A percentile compares a stretch with the other conserved stretches of the same genome.
Conservation (phyloP, 148 eudicot species). For the Oxyria digyna region DNA sequence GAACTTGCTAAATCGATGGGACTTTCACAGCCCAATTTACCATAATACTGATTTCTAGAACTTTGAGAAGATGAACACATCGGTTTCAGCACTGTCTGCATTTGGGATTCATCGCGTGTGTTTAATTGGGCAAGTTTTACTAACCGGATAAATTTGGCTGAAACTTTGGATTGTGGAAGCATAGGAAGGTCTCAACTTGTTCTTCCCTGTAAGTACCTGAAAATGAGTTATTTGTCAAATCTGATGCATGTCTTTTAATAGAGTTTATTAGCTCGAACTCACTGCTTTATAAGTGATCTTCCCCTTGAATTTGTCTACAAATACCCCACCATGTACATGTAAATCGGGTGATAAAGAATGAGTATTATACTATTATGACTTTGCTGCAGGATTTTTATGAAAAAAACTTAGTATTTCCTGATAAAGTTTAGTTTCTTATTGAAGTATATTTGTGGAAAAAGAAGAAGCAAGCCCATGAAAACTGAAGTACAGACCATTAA, state of each 20-base stretch:
- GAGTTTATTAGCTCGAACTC: not conserved
- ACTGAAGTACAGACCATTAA: too few species aligned
- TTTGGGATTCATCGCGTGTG: not conserved
- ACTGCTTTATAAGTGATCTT: not conserved
- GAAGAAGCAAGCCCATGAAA: too few species aligned
- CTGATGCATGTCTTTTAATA: not conserved
- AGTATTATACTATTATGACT: not conserved
- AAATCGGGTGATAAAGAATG: not conserved
- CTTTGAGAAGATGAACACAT: not conserved
- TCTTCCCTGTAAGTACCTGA: not conserved
- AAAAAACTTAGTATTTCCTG: not conserved
- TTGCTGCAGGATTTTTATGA: not conserved
- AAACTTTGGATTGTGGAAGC: not conserved
- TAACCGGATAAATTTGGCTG: not conserved
- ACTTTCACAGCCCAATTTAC: conserved; percentile 36
- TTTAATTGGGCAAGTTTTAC: not conserved
- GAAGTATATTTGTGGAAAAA: not conserved
- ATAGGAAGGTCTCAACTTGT: not conserved
- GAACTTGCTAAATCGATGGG: conserved; percentile 43
- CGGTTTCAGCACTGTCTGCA: not conserved
- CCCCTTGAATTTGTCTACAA: not conserved
- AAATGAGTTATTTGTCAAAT: not conserved
- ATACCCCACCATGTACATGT: not conserved
- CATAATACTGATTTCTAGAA: conserved; percentile 12
- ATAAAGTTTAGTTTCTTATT: not conserved